These are phyloP conservation scores for Pythium insidiosum DNA, from an alignment of 352 stramenopile species.

Conservation along the genomic window DNA sequence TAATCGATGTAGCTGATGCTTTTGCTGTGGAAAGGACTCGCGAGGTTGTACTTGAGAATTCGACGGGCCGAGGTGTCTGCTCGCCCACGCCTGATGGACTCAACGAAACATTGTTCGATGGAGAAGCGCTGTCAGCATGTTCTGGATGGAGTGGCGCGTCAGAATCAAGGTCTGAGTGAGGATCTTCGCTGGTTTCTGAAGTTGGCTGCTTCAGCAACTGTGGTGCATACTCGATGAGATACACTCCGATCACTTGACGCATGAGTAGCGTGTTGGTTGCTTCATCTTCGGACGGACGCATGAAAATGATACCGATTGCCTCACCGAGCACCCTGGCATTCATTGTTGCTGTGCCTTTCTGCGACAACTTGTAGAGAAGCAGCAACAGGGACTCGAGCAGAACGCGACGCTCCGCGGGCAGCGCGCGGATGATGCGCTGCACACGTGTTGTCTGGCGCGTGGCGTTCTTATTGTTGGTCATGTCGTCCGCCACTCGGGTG, in stretches of 20 bases:
- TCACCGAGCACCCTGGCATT: slow-evolving; percentile 7
- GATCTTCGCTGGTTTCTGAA: no score
- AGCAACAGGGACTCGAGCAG: slow-evolving; percentile 22
- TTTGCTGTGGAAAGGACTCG: no score
- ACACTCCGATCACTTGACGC: slow-evolving; percentile 4
- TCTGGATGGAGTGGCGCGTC: no score
- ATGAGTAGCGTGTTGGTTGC: background rate
- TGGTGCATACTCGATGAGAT: slow-evolving; percentile 17
- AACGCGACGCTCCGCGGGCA: slow-evolving; percentile 11
- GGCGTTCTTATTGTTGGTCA: background rate
- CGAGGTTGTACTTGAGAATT: no score
- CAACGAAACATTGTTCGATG: no score
- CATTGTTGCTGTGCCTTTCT: slow-evolving; percentile 8
- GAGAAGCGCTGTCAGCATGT: no score
- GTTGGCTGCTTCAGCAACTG: slow-evolving; percentile 7
- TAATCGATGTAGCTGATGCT: no score
- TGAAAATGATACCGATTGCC: slow-evolving; percentile 3
- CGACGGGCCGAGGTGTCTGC: no score
- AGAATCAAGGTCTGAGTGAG: no score
- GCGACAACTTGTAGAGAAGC: slow-evolving; percentile 21
- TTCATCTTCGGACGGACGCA: slow-evolving; percentile 2
- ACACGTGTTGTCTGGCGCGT: background rate
- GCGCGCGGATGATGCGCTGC: background rate
- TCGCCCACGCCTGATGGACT: no score
- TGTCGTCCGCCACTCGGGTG: no score